Evolutionary conservation across 148 eudicot species (phyloP).

Genomic region (Hydrangea macrophylla): DNA sequence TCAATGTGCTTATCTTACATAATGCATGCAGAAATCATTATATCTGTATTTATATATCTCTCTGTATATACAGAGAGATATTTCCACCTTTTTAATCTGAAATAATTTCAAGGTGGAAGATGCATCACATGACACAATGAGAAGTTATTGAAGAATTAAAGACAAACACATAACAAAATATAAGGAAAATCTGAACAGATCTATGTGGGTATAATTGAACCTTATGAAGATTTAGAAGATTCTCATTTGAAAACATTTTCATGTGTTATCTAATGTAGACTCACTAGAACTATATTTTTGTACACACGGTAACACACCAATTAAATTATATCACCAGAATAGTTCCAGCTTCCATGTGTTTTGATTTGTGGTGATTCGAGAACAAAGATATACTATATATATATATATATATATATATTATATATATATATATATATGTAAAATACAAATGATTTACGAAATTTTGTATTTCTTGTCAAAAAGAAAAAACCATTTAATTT

Average conservation of each 20-base stretch:
- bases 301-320: too few relatives aligned
- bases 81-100: neutral
- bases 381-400: neutral
- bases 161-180: neutral
- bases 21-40: too few relatives aligned
- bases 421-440: too few relatives aligned
- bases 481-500: too few relatives aligned
- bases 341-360: constrained; percentile 20
- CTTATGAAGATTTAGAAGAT: constrained; percentile 24
- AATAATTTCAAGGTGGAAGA: neutral
- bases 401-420: too few relatives aligned
- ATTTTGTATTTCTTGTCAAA: too few relatives aligned
- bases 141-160: constrained; percentile 3
- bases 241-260: neutral
- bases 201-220: constrained; percentile 14
- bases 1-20: too few relatives aligned
- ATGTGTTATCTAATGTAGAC: constrained; percentile 10
- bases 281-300: neutral
- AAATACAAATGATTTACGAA: too few relatives aligned
- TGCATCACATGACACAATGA: constrained; percentile 16
- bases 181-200: constrained; percentile 16
- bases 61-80: too few relatives aligned
- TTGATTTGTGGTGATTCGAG: constrained; percentile 17
- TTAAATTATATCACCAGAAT: constrained; percentile 1
- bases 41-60: too few relatives aligned